Evolutionary conservation across 1,284 basidiomycete genomes (phyloP).

Genomic region (Puccinia horiana): DNA sequence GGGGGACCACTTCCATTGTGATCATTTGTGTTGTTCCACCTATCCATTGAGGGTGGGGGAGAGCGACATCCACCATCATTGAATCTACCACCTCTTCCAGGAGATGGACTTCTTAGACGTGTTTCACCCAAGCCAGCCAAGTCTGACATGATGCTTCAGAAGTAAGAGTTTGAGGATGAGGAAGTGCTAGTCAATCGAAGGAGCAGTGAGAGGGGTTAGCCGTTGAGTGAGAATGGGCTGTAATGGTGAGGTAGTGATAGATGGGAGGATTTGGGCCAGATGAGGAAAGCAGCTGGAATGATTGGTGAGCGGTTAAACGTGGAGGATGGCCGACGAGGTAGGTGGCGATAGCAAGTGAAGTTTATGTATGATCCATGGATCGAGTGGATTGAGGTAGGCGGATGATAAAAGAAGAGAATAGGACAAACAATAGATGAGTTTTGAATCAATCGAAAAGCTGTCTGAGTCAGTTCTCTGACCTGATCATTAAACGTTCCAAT

Average conservation of each 20-base stretch:
- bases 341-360: not conserved
- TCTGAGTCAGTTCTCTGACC: no score
- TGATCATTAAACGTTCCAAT: not conserved
- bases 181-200: not conserved
- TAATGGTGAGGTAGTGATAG: not conserved
- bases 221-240: no score
- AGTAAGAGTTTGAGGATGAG: not conserved
- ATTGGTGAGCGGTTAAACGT: no score
- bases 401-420: not conserved
- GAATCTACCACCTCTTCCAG: constrained; percentile 47
- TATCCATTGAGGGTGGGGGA: constrained; percentile 23
- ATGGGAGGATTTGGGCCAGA: not conserved
- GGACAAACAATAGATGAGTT: constrained; percentile 56
- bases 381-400: not conserved
- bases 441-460: constrained; percentile 44
- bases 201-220: no score
- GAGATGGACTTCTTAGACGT: constrained; percentile 43
- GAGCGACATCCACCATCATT: constrained; percentile 42
- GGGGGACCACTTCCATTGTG: constrained; percentile 3
- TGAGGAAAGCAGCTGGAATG: not conserved
- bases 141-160: constrained; percentile 23
- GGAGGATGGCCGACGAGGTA: no score
- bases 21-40: constrained; percentile 7
- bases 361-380: not conserved
- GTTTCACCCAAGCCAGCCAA: constrained; percentile 1